These are phyloP conservation scores for Xanthoconium separans DNA, from an alignment of 1,284 basidiomycete species.

Conservation along the genomic window DNA sequence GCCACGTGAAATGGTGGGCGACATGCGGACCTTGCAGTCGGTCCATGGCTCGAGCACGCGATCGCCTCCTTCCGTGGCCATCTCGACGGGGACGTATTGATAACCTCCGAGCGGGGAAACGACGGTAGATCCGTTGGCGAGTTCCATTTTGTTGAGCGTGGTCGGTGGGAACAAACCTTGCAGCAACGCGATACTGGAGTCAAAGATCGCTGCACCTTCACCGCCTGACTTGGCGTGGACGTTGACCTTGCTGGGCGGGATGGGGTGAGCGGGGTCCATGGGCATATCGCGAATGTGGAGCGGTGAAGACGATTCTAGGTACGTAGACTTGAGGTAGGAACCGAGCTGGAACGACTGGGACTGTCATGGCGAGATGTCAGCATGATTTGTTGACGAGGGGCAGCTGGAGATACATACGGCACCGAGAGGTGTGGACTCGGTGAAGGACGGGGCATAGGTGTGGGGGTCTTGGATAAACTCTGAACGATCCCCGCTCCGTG, in stretches of 20 bases:
- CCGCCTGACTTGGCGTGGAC: conserved; percentile 79
- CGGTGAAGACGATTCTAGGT: conserved; percentile 64
- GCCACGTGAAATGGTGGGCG: conserved; percentile 15
- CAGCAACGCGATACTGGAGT: conserved; percentile 71
- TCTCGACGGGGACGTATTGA: conserved; percentile 81
- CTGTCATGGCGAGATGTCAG: conserved; percentile 36
- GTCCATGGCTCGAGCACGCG: conserved; percentile 84
- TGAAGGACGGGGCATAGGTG: conserved; percentile 67
- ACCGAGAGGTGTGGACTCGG: conserved; percentile 81
- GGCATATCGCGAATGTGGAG: conserved; percentile 67
- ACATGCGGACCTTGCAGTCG: conserved; percentile 64
- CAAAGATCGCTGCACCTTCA: conserved; percentile 83
- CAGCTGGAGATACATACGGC: conserved; percentile 48
- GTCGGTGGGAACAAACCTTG: conserved; percentile 81
- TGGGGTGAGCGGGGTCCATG: conserved; percentile 29
- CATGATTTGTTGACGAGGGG: neutral
- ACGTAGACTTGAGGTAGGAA: conserved; percentile 59
- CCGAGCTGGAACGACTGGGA: conserved; percentile 75
- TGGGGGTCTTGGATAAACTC: conserved; percentile 70
- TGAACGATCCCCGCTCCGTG: conserved; percentile 78
- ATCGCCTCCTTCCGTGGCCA: conserved; percentile 76
- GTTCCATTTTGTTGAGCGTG: conserved; percentile 59
- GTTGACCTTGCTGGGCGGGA: conserved; percentile 62
- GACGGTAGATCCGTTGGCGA: conserved; percentile 79
- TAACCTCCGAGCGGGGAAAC: conserved; percentile 79